Evolutionary conservation across 495 filamentous ascomycete species (phyloP).

Genomic region (Podospora conica): DNA sequence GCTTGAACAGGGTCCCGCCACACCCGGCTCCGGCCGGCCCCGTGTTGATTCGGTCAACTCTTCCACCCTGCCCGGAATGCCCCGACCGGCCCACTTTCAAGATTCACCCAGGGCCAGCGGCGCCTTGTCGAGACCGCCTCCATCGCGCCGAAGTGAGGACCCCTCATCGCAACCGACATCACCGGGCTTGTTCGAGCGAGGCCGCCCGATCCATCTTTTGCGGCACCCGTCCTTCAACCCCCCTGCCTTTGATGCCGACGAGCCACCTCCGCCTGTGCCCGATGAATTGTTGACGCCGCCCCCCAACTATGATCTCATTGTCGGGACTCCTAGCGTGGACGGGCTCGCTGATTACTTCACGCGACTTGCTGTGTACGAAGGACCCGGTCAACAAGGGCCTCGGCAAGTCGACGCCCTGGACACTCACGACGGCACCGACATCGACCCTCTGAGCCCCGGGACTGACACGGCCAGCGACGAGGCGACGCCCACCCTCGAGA

Average conservation of each 20-base stretch:
- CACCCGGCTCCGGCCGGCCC: conserved; percentile 9
- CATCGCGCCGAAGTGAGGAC: conserved; percentile 17
- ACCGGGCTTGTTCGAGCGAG: conserved; percentile 18
- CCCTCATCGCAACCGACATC: neutral
- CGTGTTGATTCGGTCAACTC: conserved; percentile 20
- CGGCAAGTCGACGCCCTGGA: neutral
- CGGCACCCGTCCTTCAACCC: conserved; percentile 86
- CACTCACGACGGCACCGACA: neutral
- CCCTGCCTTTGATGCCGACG: conserved; percentile 81
- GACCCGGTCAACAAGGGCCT: conserved; percentile 22
- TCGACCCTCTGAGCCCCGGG: conserved; percentile 1
- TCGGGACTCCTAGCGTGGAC: conserved; percentile 72
- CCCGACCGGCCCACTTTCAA: conserved; percentile 29
- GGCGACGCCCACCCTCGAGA: neutral
- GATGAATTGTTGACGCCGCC: conserved; percentile 68
- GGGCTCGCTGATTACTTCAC: conserved; percentile 89
- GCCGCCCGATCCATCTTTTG: conserved; percentile 79
- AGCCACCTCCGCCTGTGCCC: conserved; percentile 58
- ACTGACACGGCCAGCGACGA: conserved; percentile 2
- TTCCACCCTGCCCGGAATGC: conserved; percentile 16
- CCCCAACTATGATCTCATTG: conserved; percentile 77
- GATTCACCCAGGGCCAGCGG: conserved; percentile 2
- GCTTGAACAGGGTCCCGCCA: conserved; percentile 21
- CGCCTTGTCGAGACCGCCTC: conserved; percentile 7
- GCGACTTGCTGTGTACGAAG: conserved; percentile 41